These are phyloP conservation scores for Mycosphaerelloides madeirae DNA, from an alignment of 2,329 filamentous ascomycete species.

Conservation along the genomic window DNA sequence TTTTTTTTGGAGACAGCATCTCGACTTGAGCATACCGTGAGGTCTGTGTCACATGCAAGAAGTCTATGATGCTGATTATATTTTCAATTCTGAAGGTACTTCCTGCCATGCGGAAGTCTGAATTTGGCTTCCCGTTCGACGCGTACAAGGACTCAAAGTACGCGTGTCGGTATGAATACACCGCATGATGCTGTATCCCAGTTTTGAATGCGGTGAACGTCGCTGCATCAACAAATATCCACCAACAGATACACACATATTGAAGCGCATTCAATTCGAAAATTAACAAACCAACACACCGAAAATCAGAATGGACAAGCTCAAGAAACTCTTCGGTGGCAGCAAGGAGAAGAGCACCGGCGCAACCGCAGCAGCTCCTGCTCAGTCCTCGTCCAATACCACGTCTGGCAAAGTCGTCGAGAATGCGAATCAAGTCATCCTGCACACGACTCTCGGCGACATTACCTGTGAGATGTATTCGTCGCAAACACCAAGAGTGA, in stretches of 20 bases:
- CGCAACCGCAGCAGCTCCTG: slow-evolving; percentile 2
- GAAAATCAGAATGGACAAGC: slow-evolving; percentile 16
- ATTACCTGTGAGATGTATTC: slow-evolving; percentile 32
- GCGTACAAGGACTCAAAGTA: too few species aligned
- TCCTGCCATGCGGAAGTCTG: too few species aligned
- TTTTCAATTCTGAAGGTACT: too few species aligned
- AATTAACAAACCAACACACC: background rate
- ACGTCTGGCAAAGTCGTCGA: slow-evolving; percentile 12
- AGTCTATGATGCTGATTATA: too few species aligned
- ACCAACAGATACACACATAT: background rate
- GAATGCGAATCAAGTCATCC: slow-evolving; percentile 25
- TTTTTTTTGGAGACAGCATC: too few species aligned
- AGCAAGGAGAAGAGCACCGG: slow-evolving; percentile 9
- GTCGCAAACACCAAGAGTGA: slow-evolving; percentile 30
- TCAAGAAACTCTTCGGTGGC: slow-evolving; percentile 21
- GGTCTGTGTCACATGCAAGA: too few species aligned
- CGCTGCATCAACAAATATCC: background rate
- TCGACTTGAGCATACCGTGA: too few species aligned
- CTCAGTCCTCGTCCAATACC: slow-evolving; percentile 12
- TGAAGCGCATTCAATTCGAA: background rate
- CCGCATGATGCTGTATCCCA: too few species aligned
- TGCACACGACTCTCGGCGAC: slow-evolving; percentile 33
- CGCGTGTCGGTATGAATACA: too few species aligned
- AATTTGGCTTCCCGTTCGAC: too few species aligned
- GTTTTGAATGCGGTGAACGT: too few species aligned